Conservation (phyloP, 164 flowering plant species). For the Santalum album region DNA sequence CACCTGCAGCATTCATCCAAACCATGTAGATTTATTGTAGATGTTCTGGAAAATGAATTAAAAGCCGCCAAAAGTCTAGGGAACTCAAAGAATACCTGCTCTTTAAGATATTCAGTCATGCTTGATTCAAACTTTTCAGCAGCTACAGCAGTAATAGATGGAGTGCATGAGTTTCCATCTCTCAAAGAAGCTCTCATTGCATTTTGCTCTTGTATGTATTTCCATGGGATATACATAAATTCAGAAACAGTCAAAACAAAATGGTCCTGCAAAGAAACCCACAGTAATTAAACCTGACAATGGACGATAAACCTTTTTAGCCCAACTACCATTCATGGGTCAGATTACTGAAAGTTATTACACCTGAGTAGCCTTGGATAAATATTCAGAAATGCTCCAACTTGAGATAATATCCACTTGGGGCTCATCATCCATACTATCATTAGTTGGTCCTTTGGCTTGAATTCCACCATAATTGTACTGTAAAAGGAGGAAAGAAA, state of each 20-base stretch:
- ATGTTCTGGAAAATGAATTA: neutral
- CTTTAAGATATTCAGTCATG: slow-evolving; percentile 51
- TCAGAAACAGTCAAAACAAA: slow-evolving; percentile 72
- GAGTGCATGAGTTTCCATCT: slow-evolving; percentile 61
- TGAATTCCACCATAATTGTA: slow-evolving; percentile 92
- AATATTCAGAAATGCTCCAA: slow-evolving; percentile 86
- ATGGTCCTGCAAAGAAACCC: slow-evolving; percentile 48
- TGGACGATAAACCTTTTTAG: too few relatives aligned
- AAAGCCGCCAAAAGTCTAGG: neutral
- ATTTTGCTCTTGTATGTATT: slow-evolving; percentile 55
- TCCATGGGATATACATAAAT: slow-evolving; percentile 86
- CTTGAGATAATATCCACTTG: slow-evolving; percentile 71
- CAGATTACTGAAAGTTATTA: too few relatives aligned
- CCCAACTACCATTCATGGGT: too few relatives aligned
- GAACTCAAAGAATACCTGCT: slow-evolving; percentile 34
- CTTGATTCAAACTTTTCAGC: slow-evolving; percentile 58
- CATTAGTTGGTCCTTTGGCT: slow-evolving; percentile 32
- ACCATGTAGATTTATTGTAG: neutral
- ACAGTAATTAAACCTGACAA: neutral
- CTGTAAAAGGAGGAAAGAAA: slow-evolving; percentile 25
- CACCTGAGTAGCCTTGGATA: slow-evolving; percentile 80
- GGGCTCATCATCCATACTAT: slow-evolving; percentile 25
- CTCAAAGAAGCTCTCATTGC: slow-evolving; percentile 27
- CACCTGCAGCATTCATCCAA: slow-evolving; percentile 42
- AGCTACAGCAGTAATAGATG: slow-evolving; percentile 67